phyloP scores from a whole-genome alignment of 2,329 filamentous ascomycete genomes.

The Didymella exigua region DNA sequence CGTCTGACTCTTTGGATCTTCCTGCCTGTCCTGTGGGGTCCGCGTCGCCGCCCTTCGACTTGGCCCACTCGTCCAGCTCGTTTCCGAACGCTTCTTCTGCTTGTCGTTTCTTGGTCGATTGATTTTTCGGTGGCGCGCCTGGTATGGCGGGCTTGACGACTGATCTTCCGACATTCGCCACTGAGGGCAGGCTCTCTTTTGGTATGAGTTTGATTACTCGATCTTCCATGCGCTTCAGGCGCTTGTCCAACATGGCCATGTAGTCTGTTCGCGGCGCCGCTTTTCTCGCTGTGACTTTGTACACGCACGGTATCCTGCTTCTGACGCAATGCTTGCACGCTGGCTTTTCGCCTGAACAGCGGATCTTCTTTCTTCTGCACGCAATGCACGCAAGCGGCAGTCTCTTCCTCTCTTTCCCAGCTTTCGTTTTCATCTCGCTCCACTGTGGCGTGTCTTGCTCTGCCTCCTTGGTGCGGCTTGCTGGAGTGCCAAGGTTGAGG shows the following conservation, averaged over 20 bases:
- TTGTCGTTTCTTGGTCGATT: constrained; percentile 73
- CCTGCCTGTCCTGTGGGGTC: constrained; percentile 57
- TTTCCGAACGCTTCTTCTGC: constrained; percentile 87
- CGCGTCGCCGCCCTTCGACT: constrained; percentile 58
- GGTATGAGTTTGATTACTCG: constrained; percentile 95
- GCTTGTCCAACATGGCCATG: constrained; percentile 98
- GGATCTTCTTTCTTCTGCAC: constrained; percentile 95
- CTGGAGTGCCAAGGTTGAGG: constrained; percentile 29
- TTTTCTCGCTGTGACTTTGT: constrained; percentile 94
- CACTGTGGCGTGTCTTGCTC: constrained; percentile 51
- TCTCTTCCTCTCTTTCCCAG: constrained; percentile 93
- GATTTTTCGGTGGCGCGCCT: constrained; percentile 62
- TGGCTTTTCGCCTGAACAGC: constrained; percentile 96
- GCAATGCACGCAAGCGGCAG: constrained; percentile 93
- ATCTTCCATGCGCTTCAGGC: constrained; percentile 96
- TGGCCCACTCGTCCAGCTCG: constrained; percentile 82
- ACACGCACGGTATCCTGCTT: constrained; percentile 92
- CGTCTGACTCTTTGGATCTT: constrained; percentile 64
- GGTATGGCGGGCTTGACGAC: constrained; percentile 79
- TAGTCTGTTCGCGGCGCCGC: constrained; percentile 95
- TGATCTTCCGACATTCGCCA: constrained; percentile 74
- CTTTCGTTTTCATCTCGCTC: constrained; percentile 64
- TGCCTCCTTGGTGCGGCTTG: constrained; percentile 39
- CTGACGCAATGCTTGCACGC: constrained; percentile 95
- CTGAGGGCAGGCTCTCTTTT: constrained; percentile 76